phyloP scores from a whole-genome alignment of 345 rosid genomes.

The Zanthoxylum bungeanum region DNA sequence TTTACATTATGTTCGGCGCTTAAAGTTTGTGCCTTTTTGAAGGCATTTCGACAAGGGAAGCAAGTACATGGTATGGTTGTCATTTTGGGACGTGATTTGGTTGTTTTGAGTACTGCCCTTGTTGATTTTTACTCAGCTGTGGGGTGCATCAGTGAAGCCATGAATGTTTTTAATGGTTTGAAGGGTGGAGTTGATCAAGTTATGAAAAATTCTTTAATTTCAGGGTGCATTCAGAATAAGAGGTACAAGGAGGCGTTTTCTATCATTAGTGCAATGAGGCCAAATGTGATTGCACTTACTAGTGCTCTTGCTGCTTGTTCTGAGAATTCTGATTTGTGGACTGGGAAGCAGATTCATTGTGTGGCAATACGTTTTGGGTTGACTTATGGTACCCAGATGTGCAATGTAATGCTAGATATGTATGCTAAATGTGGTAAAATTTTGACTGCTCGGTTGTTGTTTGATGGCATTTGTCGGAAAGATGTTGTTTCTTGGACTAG shows the following conservation, averaged over 20 bases:
- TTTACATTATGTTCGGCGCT: constrained; percentile 64
- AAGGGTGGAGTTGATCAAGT: constrained; percentile 39
- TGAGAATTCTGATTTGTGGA: constrained; percentile 56
- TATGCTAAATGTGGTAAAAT: constrained; percentile 71
- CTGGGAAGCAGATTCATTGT: constrained; percentile 74
- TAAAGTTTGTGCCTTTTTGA: constrained; percentile 53
- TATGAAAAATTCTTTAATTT: constrained; percentile 62
- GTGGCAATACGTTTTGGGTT: constrained; percentile 50
- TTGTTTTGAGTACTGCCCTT: constrained; percentile 65
- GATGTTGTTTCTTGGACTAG: constrained; percentile 77
- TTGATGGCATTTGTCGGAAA: constrained; percentile 39
- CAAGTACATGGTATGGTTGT: constrained; percentile 71
- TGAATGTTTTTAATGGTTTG: constrained; percentile 45
- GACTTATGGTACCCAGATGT: constrained; percentile 49
- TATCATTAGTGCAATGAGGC: constrained; percentile 44
- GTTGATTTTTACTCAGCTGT: constrained; percentile 63
- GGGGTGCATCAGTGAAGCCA: constrained; percentile 48
- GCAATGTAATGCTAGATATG: constrained; percentile 75
- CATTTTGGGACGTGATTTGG: constrained; percentile 66
- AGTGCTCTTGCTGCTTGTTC: constrained; percentile 72
- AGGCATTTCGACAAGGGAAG: constrained; percentile 61
- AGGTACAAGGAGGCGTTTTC: constrained; percentile 51
- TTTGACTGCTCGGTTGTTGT: constrained; percentile 37
- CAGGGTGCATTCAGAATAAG: constrained; percentile 57
- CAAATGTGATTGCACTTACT: constrained; percentile 55